Evolutionary conservation across 2,329 filamentous ascomycete species (phyloP), one percentile per base, ranked within the genome.

Genomic region (Fusarium avenaceum): DNA sequence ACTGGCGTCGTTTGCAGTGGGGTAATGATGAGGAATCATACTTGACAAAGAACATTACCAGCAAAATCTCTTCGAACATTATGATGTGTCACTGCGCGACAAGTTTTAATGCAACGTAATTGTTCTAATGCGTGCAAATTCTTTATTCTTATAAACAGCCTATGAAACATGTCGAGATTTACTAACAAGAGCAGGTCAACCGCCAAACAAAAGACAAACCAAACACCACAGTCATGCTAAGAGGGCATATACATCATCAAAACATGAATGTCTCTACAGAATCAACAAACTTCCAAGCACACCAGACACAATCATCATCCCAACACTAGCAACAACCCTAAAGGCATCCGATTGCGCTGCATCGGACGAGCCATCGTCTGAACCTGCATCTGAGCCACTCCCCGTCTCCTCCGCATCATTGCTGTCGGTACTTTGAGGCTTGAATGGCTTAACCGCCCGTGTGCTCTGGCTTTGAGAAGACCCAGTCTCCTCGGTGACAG

Each of bases 371-470:
- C 54, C 20, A 6, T 14, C 42, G 3, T 40, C 20, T 2, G 66
- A 63, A 22, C 45, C n/a, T 1, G 52, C n/a, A 19, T 22, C 48
- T 1, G 63, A 42, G 5, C 39, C 11, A 9, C 63, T 58, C 2
- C 40, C 48, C 2, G 65, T 67, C 44, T 65, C 53, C n/a, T 50
- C 63, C 1, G 66, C 28, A 10, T 49, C 66, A 8, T 28, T 40
- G 1, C 40, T 52, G 3, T 38, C 57, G 0, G 40, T 56, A 7
- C 55, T 63, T 10, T 59, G 39, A 11, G 69, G 35, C 10, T 33
- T 51, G 57, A 71, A 71, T 3, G 69, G 65, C 44, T 67, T 70
- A 6, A 71, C 58, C 0, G 26, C 58, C 4, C 46, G 60, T 6
- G 63, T 71, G 26, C 30, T 44, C 9, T 11, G 24, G 7, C 45